A percentile compares a stretch with the other conserved stretches of the same genome.
These are phyloP conservation scores for Phytopythium sindhum DNA, from an alignment of 352 stramenopile species.

Conservation along the genomic window DNA sequence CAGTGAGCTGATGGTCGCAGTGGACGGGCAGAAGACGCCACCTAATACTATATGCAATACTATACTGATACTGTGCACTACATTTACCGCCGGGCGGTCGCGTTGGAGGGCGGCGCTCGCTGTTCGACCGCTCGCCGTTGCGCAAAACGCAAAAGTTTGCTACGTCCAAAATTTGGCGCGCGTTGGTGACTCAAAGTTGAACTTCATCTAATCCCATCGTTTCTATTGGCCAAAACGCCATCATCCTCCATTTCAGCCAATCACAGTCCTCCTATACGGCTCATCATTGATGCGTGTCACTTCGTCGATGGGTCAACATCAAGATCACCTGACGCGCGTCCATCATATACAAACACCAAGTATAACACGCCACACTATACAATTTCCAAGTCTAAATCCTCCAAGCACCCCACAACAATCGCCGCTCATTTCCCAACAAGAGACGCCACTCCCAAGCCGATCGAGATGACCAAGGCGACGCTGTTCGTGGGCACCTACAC, in stretches of 20 bases:
- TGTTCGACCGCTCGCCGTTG: too few species aligned
- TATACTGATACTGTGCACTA: too few species aligned
- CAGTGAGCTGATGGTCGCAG: too few species aligned
- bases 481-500: constrained; percentile 87
- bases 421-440: constrained; percentile 15
- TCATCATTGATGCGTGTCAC: constrained; percentile 13
- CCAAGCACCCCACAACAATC: not conserved
- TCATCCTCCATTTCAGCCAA: not conserved
- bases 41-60: too few species aligned
- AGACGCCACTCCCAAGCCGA: not conserved
- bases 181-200: not conserved
- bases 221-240: not conserved
- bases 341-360: not conserved
- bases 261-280: not conserved
- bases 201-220: not conserved
- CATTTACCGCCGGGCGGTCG: too few species aligned
- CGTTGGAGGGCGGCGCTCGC: too few species aligned
- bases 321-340: constrained; percentile 1
- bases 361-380: not conserved
- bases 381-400: not conserved
- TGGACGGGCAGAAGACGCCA: too few species aligned
- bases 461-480: constrained; percentile 24
- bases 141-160: too few species aligned
- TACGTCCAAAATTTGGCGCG: not conserved
- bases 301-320: not conserved